Evolutionary conservation across 108 stramenopile genomes (phyloP).

Genomic region (Schizochytrium sp.): DNA sequence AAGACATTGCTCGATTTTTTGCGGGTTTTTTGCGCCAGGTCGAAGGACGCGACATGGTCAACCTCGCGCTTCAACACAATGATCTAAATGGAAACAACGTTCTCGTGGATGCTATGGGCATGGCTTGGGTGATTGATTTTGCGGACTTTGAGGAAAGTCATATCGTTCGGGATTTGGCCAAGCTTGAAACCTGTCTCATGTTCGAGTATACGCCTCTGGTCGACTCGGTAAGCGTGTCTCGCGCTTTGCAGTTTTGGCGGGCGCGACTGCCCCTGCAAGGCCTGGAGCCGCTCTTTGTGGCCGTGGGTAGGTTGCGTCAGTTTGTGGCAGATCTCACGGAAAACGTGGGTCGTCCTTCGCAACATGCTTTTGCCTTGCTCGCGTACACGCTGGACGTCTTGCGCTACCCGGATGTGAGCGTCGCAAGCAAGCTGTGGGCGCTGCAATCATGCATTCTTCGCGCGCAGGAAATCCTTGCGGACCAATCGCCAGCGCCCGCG

Average conservation of each 20-base stretch:
- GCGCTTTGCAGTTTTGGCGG: background rate
- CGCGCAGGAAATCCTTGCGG: background rate
- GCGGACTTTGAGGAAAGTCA: background rate
- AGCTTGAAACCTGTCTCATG: background rate
- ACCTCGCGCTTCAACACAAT: background rate
- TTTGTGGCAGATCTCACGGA: background rate
- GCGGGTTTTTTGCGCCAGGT: background rate
- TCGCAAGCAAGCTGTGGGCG: background rate
- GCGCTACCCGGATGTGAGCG: background rate
- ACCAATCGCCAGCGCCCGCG: no score
- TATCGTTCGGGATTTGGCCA: background rate
- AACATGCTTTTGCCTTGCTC: background rate
- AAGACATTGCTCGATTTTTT: background rate
- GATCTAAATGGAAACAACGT: background rate
- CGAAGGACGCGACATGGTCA: background rate
- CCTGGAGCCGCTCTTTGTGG: constrained; percentile 14
- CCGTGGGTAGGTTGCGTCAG: background rate
- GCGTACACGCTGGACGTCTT: background rate
- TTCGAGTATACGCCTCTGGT: background rate
- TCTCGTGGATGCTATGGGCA: background rate
- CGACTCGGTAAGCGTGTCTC: background rate
- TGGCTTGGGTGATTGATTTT: constrained; percentile 4
- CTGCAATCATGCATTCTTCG: background rate
- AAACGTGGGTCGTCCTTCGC: background rate
- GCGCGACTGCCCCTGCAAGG: background rate